Percentiles rank a stretch among this genome's conserved stretches.
Conservation (phyloP, 1,284 basidiomycete genomes). For the Heterobasidion irregulare region DNA sequence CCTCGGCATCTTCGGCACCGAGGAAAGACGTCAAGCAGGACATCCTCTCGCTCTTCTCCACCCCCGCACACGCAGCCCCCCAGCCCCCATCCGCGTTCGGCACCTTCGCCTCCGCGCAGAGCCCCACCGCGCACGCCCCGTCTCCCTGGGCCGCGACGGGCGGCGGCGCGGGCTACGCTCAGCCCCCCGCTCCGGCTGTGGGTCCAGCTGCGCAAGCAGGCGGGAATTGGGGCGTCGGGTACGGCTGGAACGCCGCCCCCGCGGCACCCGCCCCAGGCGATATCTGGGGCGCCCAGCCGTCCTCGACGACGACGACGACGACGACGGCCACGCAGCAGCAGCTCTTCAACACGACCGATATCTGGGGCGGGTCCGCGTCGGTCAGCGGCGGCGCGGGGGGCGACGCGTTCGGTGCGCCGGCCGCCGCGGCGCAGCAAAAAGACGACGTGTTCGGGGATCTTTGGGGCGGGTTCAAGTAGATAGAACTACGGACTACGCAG, state of each 20-base stretch:
- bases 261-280: constrained; percentile 8
- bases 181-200: constrained; percentile 2
- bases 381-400: constrained; percentile 9
- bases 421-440: constrained; percentile 42
- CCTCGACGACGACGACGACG: too few relatives aligned
- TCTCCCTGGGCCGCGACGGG: constrained; percentile 10
- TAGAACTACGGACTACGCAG: too few relatives aligned
- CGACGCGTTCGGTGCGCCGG: constrained; percentile 26
- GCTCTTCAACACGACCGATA: constrained; percentile 38
- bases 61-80: constrained; percentile 26
- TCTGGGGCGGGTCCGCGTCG: constrained; percentile 37
- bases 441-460: constrained; percentile 75
- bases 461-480: constrained; percentile 77
- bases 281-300: constrained; percentile 12
- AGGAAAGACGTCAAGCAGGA: constrained; percentile 78
- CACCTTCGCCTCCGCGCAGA: constrained; percentile 15
- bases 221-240: constrained; percentile 11
- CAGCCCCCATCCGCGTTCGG: constrained; percentile 18
- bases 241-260: constrained; percentile 8
- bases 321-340: constrained; percentile 15
- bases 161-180: constrained; percentile 4
- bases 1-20: constrained; percentile 24
- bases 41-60: constrained; percentile 81
- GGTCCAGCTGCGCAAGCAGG: neutral
- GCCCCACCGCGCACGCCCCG: neutral